phyloP scores from a whole-genome alignment of 179 eudicot species.

The Dionaea muscipula region DNA sequence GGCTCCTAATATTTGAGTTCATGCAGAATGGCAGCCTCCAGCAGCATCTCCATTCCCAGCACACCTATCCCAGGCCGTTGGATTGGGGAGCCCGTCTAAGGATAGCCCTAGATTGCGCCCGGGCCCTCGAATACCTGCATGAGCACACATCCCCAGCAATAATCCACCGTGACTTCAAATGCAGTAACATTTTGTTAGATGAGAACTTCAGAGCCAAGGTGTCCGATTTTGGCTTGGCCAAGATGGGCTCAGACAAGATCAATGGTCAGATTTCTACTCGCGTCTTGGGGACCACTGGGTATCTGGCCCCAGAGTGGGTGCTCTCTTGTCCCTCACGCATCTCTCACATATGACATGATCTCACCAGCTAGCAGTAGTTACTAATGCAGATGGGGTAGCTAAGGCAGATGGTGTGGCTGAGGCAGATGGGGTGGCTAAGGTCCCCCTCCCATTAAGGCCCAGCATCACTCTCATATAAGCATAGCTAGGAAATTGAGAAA shows the following conservation, averaged over 20 bases:
- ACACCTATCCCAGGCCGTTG: slow-evolving; percentile 27
- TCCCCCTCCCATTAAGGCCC: neutral
- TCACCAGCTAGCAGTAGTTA: slow-evolving; percentile 2
- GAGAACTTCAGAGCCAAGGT: slow-evolving; percentile 69
- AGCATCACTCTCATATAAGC: neutral
- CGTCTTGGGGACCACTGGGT: slow-evolving; percentile 89
- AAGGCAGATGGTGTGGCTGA: slow-evolving; percentile 15
- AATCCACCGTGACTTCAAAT: slow-evolving; percentile 82
- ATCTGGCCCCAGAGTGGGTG: slow-evolving; percentile 94
- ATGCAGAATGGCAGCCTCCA: slow-evolving; percentile 75
- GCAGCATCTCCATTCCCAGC: slow-evolving; percentile 41
- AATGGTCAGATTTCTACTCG: slow-evolving; percentile 74
- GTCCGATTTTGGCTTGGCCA: slow-evolving; percentile 83
- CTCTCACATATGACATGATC: slow-evolving; percentile 21
- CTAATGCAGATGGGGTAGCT: slow-evolving; percentile 15
- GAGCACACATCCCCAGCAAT: slow-evolving; percentile 68
- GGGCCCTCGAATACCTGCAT: slow-evolving; percentile 81
- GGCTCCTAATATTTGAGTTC: slow-evolving; percentile 72
- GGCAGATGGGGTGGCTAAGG: slow-evolving; percentile 10
- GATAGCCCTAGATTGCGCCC: slow-evolving; percentile 83
- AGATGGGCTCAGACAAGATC: slow-evolving; percentile 73
- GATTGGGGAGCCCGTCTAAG: slow-evolving; percentile 68
- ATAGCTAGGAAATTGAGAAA: too few relatives aligned
- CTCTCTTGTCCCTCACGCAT: slow-evolving; percentile 18
- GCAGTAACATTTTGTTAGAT: slow-evolving; percentile 64